A percentile compares a stretch with the other conserved stretches of the same genome.
phyloP scores from a whole-genome alignment of 1,284 basidiomycete genomes.

The Ceratobasidium papillatum region DNA sequence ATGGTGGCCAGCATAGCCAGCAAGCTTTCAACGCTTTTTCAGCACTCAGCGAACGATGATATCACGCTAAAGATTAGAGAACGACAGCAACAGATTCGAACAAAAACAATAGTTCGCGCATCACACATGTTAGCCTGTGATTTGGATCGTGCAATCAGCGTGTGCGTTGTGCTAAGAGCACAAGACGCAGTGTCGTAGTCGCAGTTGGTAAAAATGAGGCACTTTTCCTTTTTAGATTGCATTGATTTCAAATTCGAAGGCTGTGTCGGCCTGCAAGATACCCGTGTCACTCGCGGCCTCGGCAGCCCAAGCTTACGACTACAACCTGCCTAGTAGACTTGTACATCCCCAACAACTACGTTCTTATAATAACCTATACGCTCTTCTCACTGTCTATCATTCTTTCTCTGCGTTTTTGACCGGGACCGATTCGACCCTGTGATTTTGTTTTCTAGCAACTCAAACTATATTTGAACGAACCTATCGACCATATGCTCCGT shows the following conservation, averaged over 20 bases:
- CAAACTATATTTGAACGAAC: neutral
- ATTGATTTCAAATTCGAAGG: neutral
- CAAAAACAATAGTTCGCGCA: neutral
- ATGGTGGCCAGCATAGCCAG: neutral
- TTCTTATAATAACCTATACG: constrained; percentile 2
- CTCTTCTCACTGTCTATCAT: neutral
- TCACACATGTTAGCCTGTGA: neutral
- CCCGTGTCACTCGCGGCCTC: constrained; percentile 5
- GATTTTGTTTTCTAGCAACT: constrained; percentile 3
- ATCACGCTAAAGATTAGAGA: neutral
- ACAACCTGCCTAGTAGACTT: constrained; percentile 5
- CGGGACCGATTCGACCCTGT: neutral
- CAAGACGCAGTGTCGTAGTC: neutral
- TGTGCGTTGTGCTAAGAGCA: neutral
- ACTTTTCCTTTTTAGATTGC: neutral
- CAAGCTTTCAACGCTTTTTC: neutral
- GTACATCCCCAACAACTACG: neutral
- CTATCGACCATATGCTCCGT: constrained; percentile 15
- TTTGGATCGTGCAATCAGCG: neutral
- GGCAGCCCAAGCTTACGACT: constrained; percentile 15
- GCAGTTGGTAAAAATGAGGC: constrained; percentile 15
- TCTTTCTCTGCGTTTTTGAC: neutral
- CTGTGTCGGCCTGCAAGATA: neutral
- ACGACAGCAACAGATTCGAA: neutral
- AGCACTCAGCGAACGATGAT: neutral